phyloP scores from a whole-genome alignment of 345 rosid genomes.

The Eucalyptus urophylla region DNA sequence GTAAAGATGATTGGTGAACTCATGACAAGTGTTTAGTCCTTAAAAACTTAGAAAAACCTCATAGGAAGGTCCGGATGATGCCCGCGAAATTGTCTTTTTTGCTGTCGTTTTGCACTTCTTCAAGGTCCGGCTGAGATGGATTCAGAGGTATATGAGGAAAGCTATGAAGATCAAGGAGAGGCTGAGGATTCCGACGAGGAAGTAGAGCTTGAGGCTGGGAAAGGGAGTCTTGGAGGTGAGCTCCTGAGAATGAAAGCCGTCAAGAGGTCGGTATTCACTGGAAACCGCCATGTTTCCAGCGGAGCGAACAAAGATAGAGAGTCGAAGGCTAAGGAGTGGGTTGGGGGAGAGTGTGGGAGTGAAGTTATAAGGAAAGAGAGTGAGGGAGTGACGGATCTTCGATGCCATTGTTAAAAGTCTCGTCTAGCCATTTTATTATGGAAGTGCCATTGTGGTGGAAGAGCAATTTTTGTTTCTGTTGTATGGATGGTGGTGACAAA shows the following conservation, averaged over 20 bases:
- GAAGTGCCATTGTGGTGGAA: background rate
- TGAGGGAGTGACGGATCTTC: background rate
- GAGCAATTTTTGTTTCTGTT: no score
- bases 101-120: constrained; percentile 37
- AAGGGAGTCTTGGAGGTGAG: constrained; percentile 13
- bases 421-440: background rate
- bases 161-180: constrained; percentile 11
- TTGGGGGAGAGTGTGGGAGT: no score
- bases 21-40: constrained; percentile 5
- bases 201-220: constrained; percentile 41
- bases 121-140: constrained; percentile 24
- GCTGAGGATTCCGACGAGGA: constrained; percentile 35
- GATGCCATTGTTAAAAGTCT: background rate
- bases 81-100: background rate
- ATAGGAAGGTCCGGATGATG: constrained; percentile 2
- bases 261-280: background rate
- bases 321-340: background rate
- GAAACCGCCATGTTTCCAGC: background rate
- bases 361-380: background rate
- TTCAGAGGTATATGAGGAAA: constrained; percentile 19
- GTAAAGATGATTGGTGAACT: background rate
- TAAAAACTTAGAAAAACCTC: background rate
- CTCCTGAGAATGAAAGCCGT: background rate
- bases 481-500: no score
- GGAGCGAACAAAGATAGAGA: background rate